Evolutionary conservation across 106 monocot genomes (phyloP).

Genomic region (Agapanthus africanus): DNA sequence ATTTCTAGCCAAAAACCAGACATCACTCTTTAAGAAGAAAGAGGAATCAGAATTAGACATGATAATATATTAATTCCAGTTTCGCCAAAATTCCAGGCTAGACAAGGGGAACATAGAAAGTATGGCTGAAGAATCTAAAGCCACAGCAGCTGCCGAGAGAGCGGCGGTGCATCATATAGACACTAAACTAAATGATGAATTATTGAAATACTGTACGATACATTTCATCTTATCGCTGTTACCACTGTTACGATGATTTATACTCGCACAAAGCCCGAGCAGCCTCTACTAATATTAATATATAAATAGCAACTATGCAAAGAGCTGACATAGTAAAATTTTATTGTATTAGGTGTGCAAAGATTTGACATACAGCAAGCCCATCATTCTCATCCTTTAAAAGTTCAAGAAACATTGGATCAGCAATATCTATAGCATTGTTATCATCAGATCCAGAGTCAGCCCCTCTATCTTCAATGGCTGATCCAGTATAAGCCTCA

Average conservation of each 20-base stretch:
- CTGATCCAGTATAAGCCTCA: constrained; percentile 94
- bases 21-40: neutral
- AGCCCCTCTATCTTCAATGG: constrained; percentile 69
- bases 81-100: neutral
- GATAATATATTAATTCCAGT: neutral
- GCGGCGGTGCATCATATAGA: neutral
- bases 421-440: constrained; percentile 60
- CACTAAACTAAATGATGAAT: neutral
- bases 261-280: neutral
- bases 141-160: neutral
- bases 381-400: constrained; percentile 99
- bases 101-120: neutral
- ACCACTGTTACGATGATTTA: neutral
- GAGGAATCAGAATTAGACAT: neutral
- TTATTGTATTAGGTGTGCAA: neutral
- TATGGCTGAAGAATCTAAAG: neutral
- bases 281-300: neutral
- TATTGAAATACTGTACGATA: neutral
- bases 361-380: constrained; percentile 58
- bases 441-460: constrained; percentile 75
- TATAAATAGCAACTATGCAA: neutral
- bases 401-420: constrained; percentile 90
- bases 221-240: neutral
- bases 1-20: neutral
- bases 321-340: neutral